Evolutionary conservation across 164 flowering plant genomes (phyloP), one percentile per base, ranked within the genome.

Genomic region (Chimonanthus praecox): DNA sequence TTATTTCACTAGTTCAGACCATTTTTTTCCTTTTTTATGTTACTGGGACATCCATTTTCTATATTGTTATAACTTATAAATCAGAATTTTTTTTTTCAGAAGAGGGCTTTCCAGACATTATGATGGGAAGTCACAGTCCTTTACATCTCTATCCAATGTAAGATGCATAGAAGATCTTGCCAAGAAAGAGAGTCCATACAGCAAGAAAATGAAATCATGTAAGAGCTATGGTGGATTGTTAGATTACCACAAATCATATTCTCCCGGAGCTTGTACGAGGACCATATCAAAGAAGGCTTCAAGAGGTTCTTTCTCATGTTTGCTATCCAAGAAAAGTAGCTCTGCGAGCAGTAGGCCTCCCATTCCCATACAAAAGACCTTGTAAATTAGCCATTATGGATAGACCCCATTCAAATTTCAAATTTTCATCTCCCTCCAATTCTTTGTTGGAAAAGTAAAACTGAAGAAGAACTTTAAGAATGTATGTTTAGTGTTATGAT

Each of bases 71-170:
- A 18, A 18, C 18, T 6, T 63, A 33, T 18, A 5, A 13, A 65
- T 51, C 7, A 1, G 4, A 4, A 43, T 44, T 72, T 20, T 21
- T 58, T 54, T 68, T 7, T 82, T 78, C 87, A 91, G 92, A 80
- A 87, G 94, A 80, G 97, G 97, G 58, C 80, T 92, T 48, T 92
- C 97, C 2, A 83, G 82, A 76, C 89, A 74, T 77, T 92, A 77
- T 49, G 71, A 88, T 70, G 97, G 97, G 33, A 88, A 92, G 72
- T 88, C 92, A 1, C 89, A 89, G 70, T 90, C 93, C 0, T 92
- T 88, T 74, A 84, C 92, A 69, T 86, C 85, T 74, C 75, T 92
- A 20, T 80, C 90, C 74, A 86, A 78, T 64, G 94, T 83, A 77
- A 76, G 48, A 49, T 76, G 90, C 75, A 44, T 88, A 9, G 88